phyloP scores from a whole-genome alignment of 306 rosid genomes.

The Lathyrus aphaca region DNA sequence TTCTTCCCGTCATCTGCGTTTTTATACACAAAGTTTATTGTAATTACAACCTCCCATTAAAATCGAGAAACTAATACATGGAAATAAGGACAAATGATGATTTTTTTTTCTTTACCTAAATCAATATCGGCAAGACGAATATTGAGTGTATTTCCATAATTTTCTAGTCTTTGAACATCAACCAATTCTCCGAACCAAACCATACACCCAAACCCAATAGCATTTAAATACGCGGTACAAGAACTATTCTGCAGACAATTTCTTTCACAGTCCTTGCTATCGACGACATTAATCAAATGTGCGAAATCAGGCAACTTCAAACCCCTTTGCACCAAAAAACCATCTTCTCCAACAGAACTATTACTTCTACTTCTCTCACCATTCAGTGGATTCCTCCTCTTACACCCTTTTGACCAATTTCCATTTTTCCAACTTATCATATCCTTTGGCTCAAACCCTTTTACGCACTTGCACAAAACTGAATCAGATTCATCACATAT shows the following conservation, averaged over 20 bases:
- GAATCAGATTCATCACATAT: slow-evolving; percentile 44
- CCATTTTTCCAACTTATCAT: slow-evolving; percentile 47
- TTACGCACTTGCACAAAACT: slow-evolving; percentile 57
- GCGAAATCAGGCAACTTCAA: slow-evolving; percentile 79
- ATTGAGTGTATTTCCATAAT: slow-evolving; percentile 48
- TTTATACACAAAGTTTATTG: slow-evolving; percentile 22
- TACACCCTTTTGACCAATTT: slow-evolving; percentile 67
- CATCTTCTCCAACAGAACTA: slow-evolving; percentile 55
- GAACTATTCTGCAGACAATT: slow-evolving; percentile 49
- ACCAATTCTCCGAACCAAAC: slow-evolving; percentile 57
- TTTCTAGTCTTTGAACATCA: slow-evolving; percentile 49
- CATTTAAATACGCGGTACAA: slow-evolving; percentile 63
- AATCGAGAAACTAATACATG: slow-evolving; percentile 3
- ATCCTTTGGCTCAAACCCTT: slow-evolving; percentile 55
- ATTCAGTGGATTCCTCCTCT: slow-evolving; percentile 52
- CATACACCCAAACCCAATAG: slow-evolving; percentile 71
- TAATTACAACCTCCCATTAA: slow-evolving; percentile 26
- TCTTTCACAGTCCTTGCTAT: slow-evolving; percentile 39
- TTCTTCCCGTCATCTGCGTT: slow-evolving; percentile 45
- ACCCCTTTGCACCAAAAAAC: slow-evolving; percentile 41
- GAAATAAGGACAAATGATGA: slow-evolving; percentile 5
- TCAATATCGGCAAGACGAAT: slow-evolving; percentile 68
- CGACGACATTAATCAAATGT: slow-evolving; percentile 15
- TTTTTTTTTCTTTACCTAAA: slow-evolving; percentile 40
- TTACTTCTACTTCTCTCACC: slow-evolving; percentile 35